Conservation (phyloP, 441 rosid species). For the Pelargonium cotyledonis region DNA sequence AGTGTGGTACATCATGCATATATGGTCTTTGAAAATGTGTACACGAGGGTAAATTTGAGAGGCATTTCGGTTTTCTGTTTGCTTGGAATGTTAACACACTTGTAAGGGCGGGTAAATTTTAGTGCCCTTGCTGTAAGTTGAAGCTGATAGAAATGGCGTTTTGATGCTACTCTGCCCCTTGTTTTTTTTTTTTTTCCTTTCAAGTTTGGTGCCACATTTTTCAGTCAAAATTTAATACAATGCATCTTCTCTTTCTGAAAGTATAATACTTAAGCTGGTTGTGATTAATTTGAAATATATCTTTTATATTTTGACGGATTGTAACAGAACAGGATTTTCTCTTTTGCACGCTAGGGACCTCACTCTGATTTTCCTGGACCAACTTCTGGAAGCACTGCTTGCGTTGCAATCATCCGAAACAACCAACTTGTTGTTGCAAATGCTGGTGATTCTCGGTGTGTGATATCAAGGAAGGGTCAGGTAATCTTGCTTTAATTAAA, state of each 20-base stretch:
- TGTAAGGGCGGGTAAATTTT: not conserved
- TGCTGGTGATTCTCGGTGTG: conserved; percentile 92
- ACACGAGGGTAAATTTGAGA: not conserved
- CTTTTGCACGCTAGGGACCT: conserved; percentile 35
- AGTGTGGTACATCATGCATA: too few relatives aligned
- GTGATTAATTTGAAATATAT: not conserved
- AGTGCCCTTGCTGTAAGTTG: not conserved
- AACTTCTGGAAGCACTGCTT: conserved; percentile 73
- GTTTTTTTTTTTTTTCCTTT: not conserved
- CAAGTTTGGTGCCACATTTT: not conserved
- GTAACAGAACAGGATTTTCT: conserved; percentile 5
- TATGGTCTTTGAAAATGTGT: not conserved
- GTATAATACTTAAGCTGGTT: not conserved
- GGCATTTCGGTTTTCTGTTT: not conserved
- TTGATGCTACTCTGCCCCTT: not conserved
- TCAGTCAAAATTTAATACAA: not conserved
- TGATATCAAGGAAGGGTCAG: conserved; percentile 78
- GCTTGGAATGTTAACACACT: not conserved
- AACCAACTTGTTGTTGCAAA: conserved; percentile 70
- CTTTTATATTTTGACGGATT: not conserved
- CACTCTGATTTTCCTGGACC: conserved; percentile 80
- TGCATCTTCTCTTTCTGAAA: not conserved
- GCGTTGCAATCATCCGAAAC: conserved; percentile 61
- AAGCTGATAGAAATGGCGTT: not conserved
- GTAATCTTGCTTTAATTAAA: conserved; percentile 30